Percentiles rank a stretch among this genome's conserved stretches.
Evolutionary conservation across 2,329 filamentous ascomycete species (phyloP).

Genomic region (Drechslerella stenobrocha): DNA sequence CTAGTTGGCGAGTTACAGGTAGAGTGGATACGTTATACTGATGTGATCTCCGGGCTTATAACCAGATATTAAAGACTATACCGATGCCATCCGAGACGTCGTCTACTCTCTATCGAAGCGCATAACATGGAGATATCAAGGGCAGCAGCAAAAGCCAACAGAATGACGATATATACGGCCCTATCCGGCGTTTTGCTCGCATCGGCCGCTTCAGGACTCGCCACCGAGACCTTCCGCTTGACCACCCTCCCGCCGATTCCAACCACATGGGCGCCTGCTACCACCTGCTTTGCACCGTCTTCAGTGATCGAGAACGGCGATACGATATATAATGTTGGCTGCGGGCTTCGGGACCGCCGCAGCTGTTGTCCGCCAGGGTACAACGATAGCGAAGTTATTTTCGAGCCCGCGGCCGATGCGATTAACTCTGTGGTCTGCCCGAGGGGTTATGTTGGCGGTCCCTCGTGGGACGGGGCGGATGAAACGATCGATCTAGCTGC

Average conservation of each 20-base stretch:
- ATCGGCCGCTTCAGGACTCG: no score
- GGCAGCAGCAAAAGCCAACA: no score
- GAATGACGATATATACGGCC: no score
- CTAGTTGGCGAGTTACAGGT: no score
- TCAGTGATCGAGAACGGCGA: slow-evolving; percentile 9
- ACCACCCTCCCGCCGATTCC: slow-evolving; percentile 28
- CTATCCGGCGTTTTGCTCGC: no score
- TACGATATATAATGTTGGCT: slow-evolving; percentile 34
- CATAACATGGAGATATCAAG: no score
- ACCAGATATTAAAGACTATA: no score
- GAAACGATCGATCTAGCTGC: slow-evolving; percentile 5
- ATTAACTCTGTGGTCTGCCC: slow-evolving; percentile 21
- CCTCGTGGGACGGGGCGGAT: slow-evolving; percentile 16
- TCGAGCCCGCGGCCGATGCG: background rate
- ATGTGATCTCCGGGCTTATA: no score
- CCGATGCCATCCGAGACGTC: no score
- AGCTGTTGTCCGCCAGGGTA: slow-evolving; percentile 34
- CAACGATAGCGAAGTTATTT: slow-evolving; percentile 7
- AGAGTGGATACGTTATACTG: no score
- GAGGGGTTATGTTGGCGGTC: slow-evolving; percentile 20
- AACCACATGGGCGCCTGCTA: slow-evolving; percentile 19
- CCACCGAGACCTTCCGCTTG: background rate
- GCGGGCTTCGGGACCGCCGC: slow-evolving; percentile 15
- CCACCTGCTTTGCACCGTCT: slow-evolving; percentile 17
- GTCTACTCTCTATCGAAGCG: no score